Conservation (phyloP, 805 yeast species). For the Candida silvicultrix region DNA sequence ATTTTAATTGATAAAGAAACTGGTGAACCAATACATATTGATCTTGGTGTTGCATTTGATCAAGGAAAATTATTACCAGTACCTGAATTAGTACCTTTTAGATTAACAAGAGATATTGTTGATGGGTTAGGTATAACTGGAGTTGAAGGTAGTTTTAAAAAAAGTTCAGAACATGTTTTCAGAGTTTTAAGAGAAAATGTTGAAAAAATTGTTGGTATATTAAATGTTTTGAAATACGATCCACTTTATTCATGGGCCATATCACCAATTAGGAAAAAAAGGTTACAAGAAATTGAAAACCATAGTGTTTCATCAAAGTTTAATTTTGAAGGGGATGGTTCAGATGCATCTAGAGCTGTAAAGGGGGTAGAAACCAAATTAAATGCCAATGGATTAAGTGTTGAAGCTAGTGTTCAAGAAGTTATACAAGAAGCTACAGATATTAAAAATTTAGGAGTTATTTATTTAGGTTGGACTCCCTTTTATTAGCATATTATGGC, state of each 20-base stretch:
- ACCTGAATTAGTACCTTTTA: conserved; percentile 90
- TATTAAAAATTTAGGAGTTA: conserved; percentile 57
- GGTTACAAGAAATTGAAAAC: conserved; percentile 35
- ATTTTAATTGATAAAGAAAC: conserved; percentile 71
- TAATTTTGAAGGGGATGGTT: conserved; percentile 14
- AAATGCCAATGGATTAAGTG: conserved; percentile 58
- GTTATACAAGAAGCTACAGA: conserved; percentile 72
- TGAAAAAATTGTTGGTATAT: conserved; percentile 69
- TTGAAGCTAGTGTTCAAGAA: conserved; percentile 80
- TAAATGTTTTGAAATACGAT: conserved; percentile 86
- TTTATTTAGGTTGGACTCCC: conserved; percentile 85
- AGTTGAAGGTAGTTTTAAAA: conserved; percentile 66
- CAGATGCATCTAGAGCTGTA: conserved; percentile 77
- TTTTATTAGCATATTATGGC: conserved; percentile 38
- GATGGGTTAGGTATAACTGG: conserved; percentile 89
- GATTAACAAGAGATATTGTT: conserved; percentile 78
- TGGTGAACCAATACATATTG: conserved; percentile 95
- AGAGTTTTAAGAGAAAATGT: conserved; percentile 57
- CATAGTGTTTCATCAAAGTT: conserved; percentile 1
- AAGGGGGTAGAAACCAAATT: conserved; percentile 67
- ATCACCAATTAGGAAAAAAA: conserved; percentile 62
- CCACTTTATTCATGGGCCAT: conserved; percentile 90
- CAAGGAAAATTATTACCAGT: conserved; percentile 79
- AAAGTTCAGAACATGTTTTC: conserved; percentile 69
- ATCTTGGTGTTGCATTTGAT: conserved; percentile 93